These are phyloP conservation scores for Agaricus subrufescens DNA, from an alignment of 768 basidiomycete species.

Conservation along the genomic window DNA sequence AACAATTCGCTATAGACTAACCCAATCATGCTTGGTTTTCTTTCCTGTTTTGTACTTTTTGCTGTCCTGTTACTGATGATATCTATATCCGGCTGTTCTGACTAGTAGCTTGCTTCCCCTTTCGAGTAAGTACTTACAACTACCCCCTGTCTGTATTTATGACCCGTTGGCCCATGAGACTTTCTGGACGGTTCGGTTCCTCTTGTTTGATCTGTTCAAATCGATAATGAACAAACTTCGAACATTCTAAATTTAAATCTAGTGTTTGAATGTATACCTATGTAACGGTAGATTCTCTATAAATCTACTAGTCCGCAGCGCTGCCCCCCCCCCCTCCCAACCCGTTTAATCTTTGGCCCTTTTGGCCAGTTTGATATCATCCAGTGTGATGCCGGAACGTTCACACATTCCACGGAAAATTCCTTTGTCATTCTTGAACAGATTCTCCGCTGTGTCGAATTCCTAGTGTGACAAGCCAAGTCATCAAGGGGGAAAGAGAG, in stretches of 20 bases:
- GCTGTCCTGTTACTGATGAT: background rate
- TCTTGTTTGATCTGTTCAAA: background rate
- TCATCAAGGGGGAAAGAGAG: background rate
- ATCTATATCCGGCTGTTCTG: slow-evolving; percentile 3
- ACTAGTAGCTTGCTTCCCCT: background rate
- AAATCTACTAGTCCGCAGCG: no score
- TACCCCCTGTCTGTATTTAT: slow-evolving; percentile 4
- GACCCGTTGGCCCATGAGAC: background rate
- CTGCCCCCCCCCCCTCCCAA: background rate
- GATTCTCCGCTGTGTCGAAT: slow-evolving; percentile 71
- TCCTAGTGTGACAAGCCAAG: slow-evolving; percentile 37
- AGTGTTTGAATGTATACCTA: no score
- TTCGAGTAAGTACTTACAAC: no score
- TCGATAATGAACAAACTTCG: background rate
- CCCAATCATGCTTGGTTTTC: background rate
- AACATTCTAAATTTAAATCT: background rate
- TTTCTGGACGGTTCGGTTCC: slow-evolving; percentile 6
- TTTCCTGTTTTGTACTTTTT: background rate
- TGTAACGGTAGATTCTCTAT: no score
- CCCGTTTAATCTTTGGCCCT: background rate
- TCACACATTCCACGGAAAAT: slow-evolving; percentile 89
- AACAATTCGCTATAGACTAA: slow-evolving; percentile 22
- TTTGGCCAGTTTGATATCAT: slow-evolving; percentile 51
- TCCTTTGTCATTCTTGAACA: slow-evolving; percentile 54
- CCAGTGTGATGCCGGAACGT: slow-evolving; percentile 67